phyloP scores from a whole-genome alignment of 495 filamentous ascomycete species.

The Tuber calosporum region DNA sequence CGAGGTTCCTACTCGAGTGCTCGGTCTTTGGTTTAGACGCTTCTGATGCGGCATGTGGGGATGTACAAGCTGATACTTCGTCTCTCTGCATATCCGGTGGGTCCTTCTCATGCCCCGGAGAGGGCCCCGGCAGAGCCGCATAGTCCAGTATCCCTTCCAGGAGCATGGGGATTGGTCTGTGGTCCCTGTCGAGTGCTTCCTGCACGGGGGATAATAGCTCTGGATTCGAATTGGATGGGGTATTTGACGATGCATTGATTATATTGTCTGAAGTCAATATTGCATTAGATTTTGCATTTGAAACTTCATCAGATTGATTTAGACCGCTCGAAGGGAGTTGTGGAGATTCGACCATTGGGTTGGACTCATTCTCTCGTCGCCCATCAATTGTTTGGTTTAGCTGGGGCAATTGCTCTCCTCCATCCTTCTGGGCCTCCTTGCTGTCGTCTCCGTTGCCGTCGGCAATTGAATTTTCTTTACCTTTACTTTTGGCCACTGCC shows the following conservation, averaged over 20 bases:
- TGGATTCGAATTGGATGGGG: constrained; percentile 19
- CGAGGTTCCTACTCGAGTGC: constrained; percentile 49
- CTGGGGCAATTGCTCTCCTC: constrained; percentile 19
- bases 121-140: constrained; percentile 35
- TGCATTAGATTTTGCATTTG: constrained; percentile 11
- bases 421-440: constrained; percentile 24
- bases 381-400: constrained; percentile 14
- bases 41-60: constrained; percentile 25
- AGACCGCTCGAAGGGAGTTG: constrained; percentile 19
- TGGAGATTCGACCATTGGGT: constrained; percentile 16
- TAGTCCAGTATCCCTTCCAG: constrained; percentile 38
- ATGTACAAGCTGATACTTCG: constrained; percentile 40
- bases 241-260: constrained; percentile 24
- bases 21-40: constrained; percentile 45
- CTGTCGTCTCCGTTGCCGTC: constrained; percentile 29
- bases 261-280: constrained; percentile 36
- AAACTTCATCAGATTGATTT: constrained; percentile 16
- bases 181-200: constrained; percentile 16
- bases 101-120: constrained; percentile 17
- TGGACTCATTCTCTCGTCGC: neutral
- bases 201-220: constrained; percentile 23
- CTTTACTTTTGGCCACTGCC: constrained; percentile 28
- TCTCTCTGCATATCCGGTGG: constrained; percentile 28
- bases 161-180: constrained; percentile 30
- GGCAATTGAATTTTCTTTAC: constrained; percentile 29